phyloP scores from a whole-genome alignment of 441 rosid species.

The Populus hybrid region DNA sequence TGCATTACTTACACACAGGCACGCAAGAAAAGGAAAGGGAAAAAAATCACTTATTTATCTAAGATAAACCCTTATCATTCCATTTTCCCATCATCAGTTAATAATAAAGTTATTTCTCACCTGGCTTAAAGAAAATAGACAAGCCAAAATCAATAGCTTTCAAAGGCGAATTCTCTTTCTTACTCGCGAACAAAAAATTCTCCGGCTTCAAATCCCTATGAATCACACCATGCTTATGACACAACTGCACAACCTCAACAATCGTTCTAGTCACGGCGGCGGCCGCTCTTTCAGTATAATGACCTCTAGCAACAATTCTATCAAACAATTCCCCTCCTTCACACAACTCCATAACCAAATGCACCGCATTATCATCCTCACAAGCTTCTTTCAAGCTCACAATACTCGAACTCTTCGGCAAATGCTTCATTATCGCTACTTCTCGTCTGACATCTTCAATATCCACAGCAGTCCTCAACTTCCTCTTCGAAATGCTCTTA shows the following conservation, averaged over 20 bases:
- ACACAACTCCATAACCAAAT: conserved; percentile 97
- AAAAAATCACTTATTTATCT: background rate
- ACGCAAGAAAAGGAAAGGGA: background rate
- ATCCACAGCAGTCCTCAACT: conserved; percentile 90
- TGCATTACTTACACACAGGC: background rate
- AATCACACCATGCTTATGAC: conserved; percentile 94
- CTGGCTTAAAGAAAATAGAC: conserved; percentile 98
- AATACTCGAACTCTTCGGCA: conserved; percentile 84
- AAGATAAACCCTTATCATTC: background rate
- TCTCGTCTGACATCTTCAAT: conserved; percentile 93
- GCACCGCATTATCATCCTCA: conserved; percentile 97
- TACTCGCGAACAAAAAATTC: conserved; percentile 90
- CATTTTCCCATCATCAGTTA: background rate
- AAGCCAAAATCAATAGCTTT: conserved; percentile 98
- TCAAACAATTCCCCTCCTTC: conserved; percentile 99
- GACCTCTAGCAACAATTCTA: conserved; percentile 98
- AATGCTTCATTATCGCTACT: conserved; percentile 95
- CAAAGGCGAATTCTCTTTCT: conserved; percentile 95
- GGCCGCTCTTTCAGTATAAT: conserved; percentile 96
- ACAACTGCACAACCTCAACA: conserved; percentile 91
- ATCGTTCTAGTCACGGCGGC: conserved; percentile 93
- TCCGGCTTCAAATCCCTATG: conserved; percentile 99
- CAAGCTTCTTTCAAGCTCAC: conserved; percentile 97
- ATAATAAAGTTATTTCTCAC: conserved; percentile 29
- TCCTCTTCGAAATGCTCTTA: conserved; percentile 95